Evolutionary conservation across 192 early-diverging fungal genomes (phyloP).

Genomic region (Diversispora eburnea): DNA sequence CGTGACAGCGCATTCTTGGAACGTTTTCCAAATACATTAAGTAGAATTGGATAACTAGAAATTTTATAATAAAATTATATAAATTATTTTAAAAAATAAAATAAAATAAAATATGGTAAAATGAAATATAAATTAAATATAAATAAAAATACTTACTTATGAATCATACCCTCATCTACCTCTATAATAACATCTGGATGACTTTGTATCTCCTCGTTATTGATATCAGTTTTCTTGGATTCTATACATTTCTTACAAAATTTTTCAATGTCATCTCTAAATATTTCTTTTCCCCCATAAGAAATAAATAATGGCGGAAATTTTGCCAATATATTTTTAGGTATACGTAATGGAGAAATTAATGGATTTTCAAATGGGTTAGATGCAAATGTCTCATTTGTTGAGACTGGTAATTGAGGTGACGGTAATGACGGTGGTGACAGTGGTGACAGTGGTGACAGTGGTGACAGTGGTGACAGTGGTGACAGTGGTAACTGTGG

Average conservation of each 20-base stretch:
- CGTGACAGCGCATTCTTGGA: background rate
- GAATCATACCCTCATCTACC: constrained; percentile 13
- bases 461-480: too few species aligned
- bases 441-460: too few species aligned
- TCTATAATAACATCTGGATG: constrained; percentile 17
- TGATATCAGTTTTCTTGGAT: background rate
- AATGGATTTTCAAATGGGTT: constrained; percentile 8
- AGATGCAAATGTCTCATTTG: background rate
- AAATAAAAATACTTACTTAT: background rate
- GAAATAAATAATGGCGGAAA: constrained; percentile 15
- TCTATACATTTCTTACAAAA: constrained; percentile 19
- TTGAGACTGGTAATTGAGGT: too few species aligned
- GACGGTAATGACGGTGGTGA: too few species aligned
- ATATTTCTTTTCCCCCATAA: constrained; percentile 26
- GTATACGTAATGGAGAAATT: background rate
- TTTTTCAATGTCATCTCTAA: constrained; percentile 25
- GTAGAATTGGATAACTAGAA: constrained; percentile 9
- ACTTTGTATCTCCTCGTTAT: background rate
- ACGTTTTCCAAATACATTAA: constrained; percentile 3
- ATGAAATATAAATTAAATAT: background rate
- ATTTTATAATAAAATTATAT: background rate
- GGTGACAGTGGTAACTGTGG: too few species aligned
- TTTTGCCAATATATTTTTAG: constrained; percentile 13
- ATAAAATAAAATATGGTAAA: background rate
- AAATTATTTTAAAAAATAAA: background rate